Evolutionary conservation across 2,329 filamentous ascomycete species (phyloP).

Genomic region (Colletotrichum sp.): DNA sequence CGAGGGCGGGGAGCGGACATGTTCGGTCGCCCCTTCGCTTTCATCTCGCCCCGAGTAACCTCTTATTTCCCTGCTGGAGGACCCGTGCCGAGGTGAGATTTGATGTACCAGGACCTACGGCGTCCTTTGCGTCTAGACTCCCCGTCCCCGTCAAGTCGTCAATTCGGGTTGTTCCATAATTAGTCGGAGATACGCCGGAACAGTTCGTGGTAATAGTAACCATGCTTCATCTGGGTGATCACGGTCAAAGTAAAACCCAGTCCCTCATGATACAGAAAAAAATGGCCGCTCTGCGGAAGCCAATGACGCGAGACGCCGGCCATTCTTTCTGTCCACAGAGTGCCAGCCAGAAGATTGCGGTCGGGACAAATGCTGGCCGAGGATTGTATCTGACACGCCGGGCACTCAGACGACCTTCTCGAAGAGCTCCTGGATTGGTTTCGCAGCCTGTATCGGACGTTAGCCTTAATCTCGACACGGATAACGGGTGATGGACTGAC

Average conservation of each 20-base stretch:
- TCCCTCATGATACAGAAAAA: no score
- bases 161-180: background rate
- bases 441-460: conserved; percentile 67
- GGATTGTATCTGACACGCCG: background rate
- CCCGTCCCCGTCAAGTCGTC: background rate
- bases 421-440: conserved; percentile 86
- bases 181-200: background rate
- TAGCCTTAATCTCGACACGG: conserved; percentile 18
- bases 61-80: background rate
- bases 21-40: background rate
- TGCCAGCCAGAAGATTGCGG: background rate
- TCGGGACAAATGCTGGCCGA: background rate
- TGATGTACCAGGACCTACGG: rapidly evolving
- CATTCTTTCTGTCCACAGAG: no score
- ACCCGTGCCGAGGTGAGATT: background rate
- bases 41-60: background rate
- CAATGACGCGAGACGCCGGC: no score
- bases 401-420: conserved; percentile 67
- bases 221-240: background rate
- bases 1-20: background rate
- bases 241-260: background rate
- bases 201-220: no score
- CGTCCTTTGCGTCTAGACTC: background rate
- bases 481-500: conserved; percentile 50
- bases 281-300: no score